Evolutionary conservation across 371 early-diverging fungal genomes (phyloP), one percentile per base, ranked within the genome.

Genomic region (Conidiobolus incongruus): DNA sequence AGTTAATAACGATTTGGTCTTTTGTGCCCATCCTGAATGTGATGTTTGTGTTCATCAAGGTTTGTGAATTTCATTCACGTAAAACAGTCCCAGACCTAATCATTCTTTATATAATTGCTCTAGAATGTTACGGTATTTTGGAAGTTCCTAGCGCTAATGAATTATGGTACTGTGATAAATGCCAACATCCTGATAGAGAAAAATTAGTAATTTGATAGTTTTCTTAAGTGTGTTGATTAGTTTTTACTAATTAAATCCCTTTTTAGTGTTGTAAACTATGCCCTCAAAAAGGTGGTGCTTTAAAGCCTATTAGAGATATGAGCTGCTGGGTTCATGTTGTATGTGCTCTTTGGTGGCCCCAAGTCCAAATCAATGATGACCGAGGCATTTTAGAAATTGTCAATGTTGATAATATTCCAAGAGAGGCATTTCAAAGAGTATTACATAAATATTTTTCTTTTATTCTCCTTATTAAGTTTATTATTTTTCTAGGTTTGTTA

Each of bases 41-140:
- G 46, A 45, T 17, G 46, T 45, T n/a, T 45, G 46, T 29, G 30
- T 45, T 19, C 46, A 45, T 45, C 38, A 45, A 45, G 46, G 46
- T 45, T 37, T 15, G 12, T 44, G 6, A 12, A 8, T 16, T 10
- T 35, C 15, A 26, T 38, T 11, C 4, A 12, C 35, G 6, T 35
- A 4, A 20, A 15, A 10, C 19, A 40, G 8, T 40, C 15, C 11
- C 11, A 11, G 3, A 31, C 12, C 11, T 31, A 12, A 13, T 35
- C 5, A 28, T 29, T 33, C 19, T 15, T 15, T 13, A 30, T 34
- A 34, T 15, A 31, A 8, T 31, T 31, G 6, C 31, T 13, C 13
- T 13, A 45, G 46, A 45, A 29, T 45, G 46, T 31, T 45, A 45
- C 22, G 46, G 46, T 2, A 24, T 45, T 30, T n/a, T 15, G 22